Base-by-base conservation (phyloP, 768 basidiomycete genomes). In the Rhizopogon salebrosus region DNA sequence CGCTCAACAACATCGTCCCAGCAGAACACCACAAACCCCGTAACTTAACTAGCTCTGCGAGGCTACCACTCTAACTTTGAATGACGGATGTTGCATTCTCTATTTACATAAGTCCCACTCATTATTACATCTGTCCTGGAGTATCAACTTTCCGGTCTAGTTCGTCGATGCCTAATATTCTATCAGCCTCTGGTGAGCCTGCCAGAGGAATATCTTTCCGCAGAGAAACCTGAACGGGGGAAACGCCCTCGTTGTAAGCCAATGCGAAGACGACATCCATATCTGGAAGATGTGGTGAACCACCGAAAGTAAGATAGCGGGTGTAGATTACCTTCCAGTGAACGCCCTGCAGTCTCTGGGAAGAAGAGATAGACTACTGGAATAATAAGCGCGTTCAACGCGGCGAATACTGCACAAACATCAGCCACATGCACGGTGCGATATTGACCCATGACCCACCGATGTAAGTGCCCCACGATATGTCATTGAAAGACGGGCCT, bases 401-500 rank as follows among this genome's bases (percentile, higher is more conserved):
- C 71, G 0, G 82, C 82, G 57, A 84, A 84, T 20, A 83, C 75
- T 76, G 29, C 13, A 22, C 29, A 22, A 31, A 22, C 7, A 16
- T 46, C 14, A 46, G 43, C 13, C 8, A 7, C 29, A 46, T 23
- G 0, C 3, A 1, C 2, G 0, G 9, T 16, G 53, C 43, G 57
- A 43, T 14, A 18, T 3, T 14, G 22, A 27, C 2, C 36, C 2
- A 42, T 16, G 8, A 18, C 72, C 6, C 46, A 76, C 75, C 79
- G 37, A 83, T 83, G 61, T 84, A 84, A 14, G 82, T 83, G 27
- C 74, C 62, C 80, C 80, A 83, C 29, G 71, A 73, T 37, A 84
- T 82, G 52, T 79, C 75, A 54, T 75, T 74, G 60, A 83, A 83
- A 3, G 82, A 72, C 2, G 80, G 80, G 0, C 81, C 79, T 10